phyloP scores from a whole-genome alignment of 75 land plant species.

The Pinus tabuliformis region DNA sequence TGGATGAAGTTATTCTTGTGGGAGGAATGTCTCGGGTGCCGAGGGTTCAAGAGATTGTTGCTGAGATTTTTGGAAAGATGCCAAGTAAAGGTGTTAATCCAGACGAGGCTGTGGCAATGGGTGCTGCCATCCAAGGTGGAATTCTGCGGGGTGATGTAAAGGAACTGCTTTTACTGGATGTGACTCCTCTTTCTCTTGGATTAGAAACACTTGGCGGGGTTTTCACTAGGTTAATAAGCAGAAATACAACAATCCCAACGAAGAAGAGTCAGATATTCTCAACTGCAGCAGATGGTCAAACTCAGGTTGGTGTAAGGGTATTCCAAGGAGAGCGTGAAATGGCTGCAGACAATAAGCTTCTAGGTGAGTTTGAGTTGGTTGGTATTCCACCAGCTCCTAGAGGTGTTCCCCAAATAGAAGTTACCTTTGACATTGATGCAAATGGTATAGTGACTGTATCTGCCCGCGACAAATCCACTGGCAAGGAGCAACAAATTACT shows the following conservation, averaged over 20 bases:
- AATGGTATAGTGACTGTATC: slow-evolving; percentile 69
- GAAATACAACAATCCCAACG: slow-evolving; percentile 71
- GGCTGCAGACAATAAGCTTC: slow-evolving; percentile 61
- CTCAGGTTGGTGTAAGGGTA: slow-evolving; percentile 64
- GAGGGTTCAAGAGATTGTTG: slow-evolving; percentile 49
- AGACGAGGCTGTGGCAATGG: slow-evolving; percentile 62
- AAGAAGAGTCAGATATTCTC: slow-evolving; percentile 76
- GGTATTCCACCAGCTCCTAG: slow-evolving; percentile 72
- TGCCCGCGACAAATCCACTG: slow-evolving; percentile 61
- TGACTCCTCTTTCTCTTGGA: slow-evolving; percentile 67
- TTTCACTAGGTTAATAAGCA: slow-evolving; percentile 56
- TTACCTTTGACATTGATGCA: slow-evolving; percentile 76
- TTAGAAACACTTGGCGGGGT: slow-evolving; percentile 67
- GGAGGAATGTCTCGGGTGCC: slow-evolving; percentile 66
- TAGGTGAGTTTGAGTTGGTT: slow-evolving; percentile 66
- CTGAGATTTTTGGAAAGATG: slow-evolving; percentile 45
- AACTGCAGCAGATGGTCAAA: slow-evolving; percentile 69
- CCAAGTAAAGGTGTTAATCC: slow-evolving; percentile 71
- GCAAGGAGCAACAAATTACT: slow-evolving; percentile 64
- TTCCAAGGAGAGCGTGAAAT: slow-evolving; percentile 69
- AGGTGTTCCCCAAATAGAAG: slow-evolving; percentile 64
- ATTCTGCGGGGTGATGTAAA: slow-evolving; percentile 67
- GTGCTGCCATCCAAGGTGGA: slow-evolving; percentile 69
- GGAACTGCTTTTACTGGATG: slow-evolving; percentile 55
- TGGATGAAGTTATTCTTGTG: slow-evolving; percentile 56